These are phyloP conservation scores for Nymphaea colorata DNA, from an alignment of 164 flowering plant species.

Conservation along the genomic window DNA sequence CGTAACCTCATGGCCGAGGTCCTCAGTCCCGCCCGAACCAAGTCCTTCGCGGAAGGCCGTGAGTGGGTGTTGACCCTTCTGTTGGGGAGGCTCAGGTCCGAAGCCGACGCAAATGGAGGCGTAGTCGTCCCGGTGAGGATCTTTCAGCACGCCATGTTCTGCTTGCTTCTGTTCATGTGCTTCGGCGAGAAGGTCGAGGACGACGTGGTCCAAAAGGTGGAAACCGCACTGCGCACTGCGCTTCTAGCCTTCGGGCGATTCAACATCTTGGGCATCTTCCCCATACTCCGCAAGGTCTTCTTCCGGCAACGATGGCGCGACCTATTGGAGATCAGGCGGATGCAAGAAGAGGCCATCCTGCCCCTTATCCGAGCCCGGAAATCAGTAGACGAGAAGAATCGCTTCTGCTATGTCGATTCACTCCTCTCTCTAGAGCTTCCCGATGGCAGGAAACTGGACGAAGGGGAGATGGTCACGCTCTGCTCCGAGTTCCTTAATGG, in stretches of 20 bases:
- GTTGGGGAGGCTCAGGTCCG: slow-evolving; percentile 3
- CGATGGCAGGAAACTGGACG: slow-evolving; percentile 13
- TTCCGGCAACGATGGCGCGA: slow-evolving; percentile 16
- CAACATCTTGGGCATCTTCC: slow-evolving; percentile 13
- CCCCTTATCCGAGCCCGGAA: slow-evolving; percentile 18
- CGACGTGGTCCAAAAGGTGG: slow-evolving; percentile 10
- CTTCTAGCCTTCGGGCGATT: slow-evolving; percentile 1
- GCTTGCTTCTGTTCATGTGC: slow-evolving; percentile 19
- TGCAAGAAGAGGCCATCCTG: slow-evolving; percentile 12
- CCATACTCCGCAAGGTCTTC: slow-evolving; percentile 18
- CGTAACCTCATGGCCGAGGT: slow-evolving; percentile 23
- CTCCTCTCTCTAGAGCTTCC: slow-evolving; percentile 17
- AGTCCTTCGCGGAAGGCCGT: slow-evolving; percentile 17
- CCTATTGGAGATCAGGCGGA: slow-evolving; percentile 5
- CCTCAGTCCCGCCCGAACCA: slow-evolving; percentile 21
- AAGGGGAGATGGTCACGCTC: slow-evolving; percentile 11
- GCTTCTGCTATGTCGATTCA: slow-evolving; percentile 10
- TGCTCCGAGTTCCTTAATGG: slow-evolving; percentile 21
- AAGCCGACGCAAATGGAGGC: not conserved
- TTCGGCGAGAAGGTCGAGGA: slow-evolving; percentile 27
- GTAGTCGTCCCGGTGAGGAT: slow-evolving; percentile 5
- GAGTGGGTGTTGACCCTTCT: slow-evolving; percentile 16
- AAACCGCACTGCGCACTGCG: slow-evolving; percentile 4
- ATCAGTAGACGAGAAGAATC: not conserved
- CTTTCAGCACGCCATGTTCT: slow-evolving; percentile 15